These are phyloP conservation scores for Penicillium cataractarum DNA, from an alignment of 495 filamentous ascomycete species.

Conservation along the genomic window DNA sequence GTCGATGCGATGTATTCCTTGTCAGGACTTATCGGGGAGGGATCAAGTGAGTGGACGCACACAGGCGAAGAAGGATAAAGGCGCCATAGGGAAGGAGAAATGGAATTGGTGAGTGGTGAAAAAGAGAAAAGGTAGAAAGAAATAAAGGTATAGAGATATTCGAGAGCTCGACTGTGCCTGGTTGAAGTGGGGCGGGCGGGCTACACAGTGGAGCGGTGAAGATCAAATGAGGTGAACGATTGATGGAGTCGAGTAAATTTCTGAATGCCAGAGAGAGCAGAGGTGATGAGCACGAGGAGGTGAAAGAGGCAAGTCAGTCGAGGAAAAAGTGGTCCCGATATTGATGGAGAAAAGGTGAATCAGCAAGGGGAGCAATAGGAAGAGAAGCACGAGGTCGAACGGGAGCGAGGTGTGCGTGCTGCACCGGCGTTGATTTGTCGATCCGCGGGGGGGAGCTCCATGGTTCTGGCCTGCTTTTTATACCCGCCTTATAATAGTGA, in stretches of 20 bases:
- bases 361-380: not conserved
- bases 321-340: not conserved
- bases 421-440: constrained; percentile 32
- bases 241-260: not conserved
- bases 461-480: constrained; percentile 3
- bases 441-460: constrained; percentile 20
- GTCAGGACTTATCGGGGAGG: constrained; percentile 5
- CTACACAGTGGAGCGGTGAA: constrained; percentile 17
- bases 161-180: constrained; percentile 23
- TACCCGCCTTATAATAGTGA: not conserved
- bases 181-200: constrained; percentile 13
- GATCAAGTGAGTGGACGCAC: constrained; percentile 33
- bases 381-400: constrained; percentile 10
- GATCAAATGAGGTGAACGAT: not conserved
- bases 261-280: not conserved
- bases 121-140: not conserved
- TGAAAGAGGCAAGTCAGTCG: not conserved
- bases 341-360: not conserved
- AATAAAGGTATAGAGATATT: not conserved
- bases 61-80: constrained; percentile 14
- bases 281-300: constrained; percentile 5
- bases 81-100: constrained; percentile 20
- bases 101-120: not conserved
- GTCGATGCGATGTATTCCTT: constrained; percentile 2
- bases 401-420: constrained; percentile 24